Base-by-base conservation (phyloP, 768 basidiomycete genomes). In the Mycena floridula region DNA sequence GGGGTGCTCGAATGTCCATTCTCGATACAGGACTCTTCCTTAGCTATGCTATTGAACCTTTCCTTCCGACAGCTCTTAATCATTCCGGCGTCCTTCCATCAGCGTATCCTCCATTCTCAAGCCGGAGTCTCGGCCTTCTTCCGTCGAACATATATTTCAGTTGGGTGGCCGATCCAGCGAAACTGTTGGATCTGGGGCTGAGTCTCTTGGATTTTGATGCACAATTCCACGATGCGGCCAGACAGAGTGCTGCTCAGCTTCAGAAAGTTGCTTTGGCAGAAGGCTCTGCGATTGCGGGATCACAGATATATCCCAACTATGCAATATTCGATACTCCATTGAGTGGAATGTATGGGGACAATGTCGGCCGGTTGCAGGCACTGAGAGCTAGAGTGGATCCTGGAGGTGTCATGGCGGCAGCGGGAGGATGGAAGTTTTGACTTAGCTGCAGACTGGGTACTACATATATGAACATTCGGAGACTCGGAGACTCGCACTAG, bases 271-370 rank as follows among this genome's bases (percentile, higher is more conserved):
- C 68, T 2, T 49, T 65, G 4, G 53, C 52, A 16, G 59, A 71
- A 40, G 73, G 73, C 11, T 70, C 74, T 54, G 53, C 48, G 5
- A 54, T 61, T 15, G 32, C 15, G 32, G 13, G 15, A 7, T 4
- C 7, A 18, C n/a, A n/a, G n/a, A n/a, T n/a, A n/a, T 85, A 86
- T 54, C 65, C 68, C 23, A 86, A 87, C 57, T 82, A 84, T 50
- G 81, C 81, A 5, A 60, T 76, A 5, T 60, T 50, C 28, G 70
- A 70, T 43, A 81, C 79, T 3, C 70, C 79, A 1, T 42, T 80
- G 18, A 59, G 67, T 42, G 47, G 56, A 8, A 62, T 86, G 23
- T 83, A 77, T 50, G 80, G 78, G 3, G 50, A 36, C 3, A 76
- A 81, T 46, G 39, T 85, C 3, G 55, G 56, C 11, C 56, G 40